Evolutionary conservation across 2,329 filamentous ascomycete genomes (phyloP), one percentile per base, ranked within the genome.

Genomic region (Aspergillus felis): DNA sequence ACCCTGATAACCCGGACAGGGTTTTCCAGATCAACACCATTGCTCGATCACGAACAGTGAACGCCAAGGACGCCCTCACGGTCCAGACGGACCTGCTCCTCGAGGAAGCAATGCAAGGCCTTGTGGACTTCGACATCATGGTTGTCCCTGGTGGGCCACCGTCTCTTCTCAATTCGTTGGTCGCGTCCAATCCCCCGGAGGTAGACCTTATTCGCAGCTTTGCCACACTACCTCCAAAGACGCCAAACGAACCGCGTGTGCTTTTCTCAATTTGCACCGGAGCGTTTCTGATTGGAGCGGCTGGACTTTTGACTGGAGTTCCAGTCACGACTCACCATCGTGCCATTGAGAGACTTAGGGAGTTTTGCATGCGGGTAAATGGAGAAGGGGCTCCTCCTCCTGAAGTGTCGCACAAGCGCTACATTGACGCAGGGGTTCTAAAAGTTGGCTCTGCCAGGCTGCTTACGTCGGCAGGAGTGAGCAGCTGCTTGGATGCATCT

Each of bases 401-500:
- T 1, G 60, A 52, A 22, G 57, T 67, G 9, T 41, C 61, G 32
- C 59, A 66, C 50, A 61, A 54, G 51, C 59, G 66, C 51, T 68
- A 64, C 51, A 35, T 64, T 20, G 61, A 68, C 48, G 61, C 61
- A 1, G 64, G 64, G 8, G 44, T 53, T 12, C 17, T 65, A 20
- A 54, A 55, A 7, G 81, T 82, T 60, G 83, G 84, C 22, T 24
- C 10, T 2, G 77, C 87, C 73, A 77, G 90, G 63, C 87, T 96
- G 64, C 87, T 96, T 69, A 96, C 91, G 62, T 84, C 85, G 64
- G 90, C 90, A 64, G 91, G 91, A 63, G 81, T 91, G 65, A 88
- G 87, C 71, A 87, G 88, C 75, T 91, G 91, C 71, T 80, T 95
- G 55, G 91, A 96, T 80, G 91, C 91, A 55, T 82, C 88, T 65